phyloP scores from a whole-genome alignment of 148 eudicot genomes.

The Polygonum maritimum region DNA sequence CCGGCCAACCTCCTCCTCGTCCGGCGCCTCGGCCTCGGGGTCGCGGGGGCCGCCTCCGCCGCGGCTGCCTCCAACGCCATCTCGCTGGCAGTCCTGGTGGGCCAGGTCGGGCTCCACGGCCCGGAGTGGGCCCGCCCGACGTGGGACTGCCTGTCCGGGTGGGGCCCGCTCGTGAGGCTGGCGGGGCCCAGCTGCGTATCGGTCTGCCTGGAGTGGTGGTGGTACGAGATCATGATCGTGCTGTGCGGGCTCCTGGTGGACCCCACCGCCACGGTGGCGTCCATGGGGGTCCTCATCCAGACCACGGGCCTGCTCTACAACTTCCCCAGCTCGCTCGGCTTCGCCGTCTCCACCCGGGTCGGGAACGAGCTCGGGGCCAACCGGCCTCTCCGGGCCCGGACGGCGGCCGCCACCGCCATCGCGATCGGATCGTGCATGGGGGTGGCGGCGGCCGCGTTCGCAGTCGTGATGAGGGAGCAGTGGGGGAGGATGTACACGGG shows the following conservation, averaged over 20 bases:
- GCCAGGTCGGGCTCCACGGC: slow-evolving; percentile 43
- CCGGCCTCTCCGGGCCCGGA: slow-evolving; percentile 41
- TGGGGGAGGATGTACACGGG: slow-evolving; percentile 60
- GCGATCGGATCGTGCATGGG: slow-evolving; percentile 49
- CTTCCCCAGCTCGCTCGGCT: slow-evolving; percentile 59
- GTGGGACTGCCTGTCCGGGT: slow-evolving; percentile 49
- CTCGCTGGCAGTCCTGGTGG: slow-evolving; percentile 27
- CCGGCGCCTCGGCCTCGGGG: slow-evolving; percentile 35
- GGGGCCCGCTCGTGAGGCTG: slow-evolving; percentile 49
- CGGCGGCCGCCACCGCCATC: slow-evolving; percentile 34
- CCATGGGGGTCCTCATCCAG: slow-evolving; percentile 75
- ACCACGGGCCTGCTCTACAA: slow-evolving; percentile 74
- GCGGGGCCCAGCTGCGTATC: slow-evolving; percentile 72
- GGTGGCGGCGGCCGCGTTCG: slow-evolving; percentile 37
- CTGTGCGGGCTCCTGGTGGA: slow-evolving; percentile 58
- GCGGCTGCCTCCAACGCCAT: slow-evolving; percentile 48
- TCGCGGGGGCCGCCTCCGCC: slow-evolving; percentile 61
- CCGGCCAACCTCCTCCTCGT: slow-evolving; percentile 41
- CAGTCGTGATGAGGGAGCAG: slow-evolving; percentile 22
- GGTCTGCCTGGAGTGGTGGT: slow-evolving; percentile 83
- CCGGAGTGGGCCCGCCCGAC: slow-evolving; percentile 55
- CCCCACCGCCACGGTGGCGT: slow-evolving; percentile 67
- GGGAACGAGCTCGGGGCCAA: slow-evolving; percentile 78
- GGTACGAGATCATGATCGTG: slow-evolving; percentile 93
- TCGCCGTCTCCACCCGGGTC: slow-evolving; percentile 73